Conservation (phyloP, 202 grass and related monocot species). For the Carex sylvatica region DNA sequence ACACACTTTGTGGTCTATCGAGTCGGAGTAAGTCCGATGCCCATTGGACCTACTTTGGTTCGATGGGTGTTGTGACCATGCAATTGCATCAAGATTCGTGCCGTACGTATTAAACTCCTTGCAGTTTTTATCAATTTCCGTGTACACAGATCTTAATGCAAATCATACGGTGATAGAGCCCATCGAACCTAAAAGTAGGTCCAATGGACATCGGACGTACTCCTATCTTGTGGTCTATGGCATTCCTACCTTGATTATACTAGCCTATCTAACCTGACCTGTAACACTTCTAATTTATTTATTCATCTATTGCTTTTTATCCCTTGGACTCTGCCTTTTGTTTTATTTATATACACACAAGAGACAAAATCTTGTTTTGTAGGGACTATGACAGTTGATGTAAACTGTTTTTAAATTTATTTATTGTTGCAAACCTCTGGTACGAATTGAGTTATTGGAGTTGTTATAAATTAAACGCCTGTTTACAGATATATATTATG, state of each 20-base stretch:
- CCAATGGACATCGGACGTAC: no score
- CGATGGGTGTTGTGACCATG: no score
- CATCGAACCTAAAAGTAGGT: no score
- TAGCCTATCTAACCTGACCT: not conserved
- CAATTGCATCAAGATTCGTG: no score
- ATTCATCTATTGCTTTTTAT: not conserved
- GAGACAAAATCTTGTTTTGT: not conserved
- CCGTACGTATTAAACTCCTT: no score
- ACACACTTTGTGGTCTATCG: not conserved
- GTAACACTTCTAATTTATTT: not conserved
- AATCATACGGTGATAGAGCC: no score
- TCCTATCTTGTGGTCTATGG: not conserved
- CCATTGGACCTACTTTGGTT: no score
- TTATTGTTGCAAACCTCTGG: no score
- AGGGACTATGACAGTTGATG: not conserved
- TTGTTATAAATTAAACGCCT: not conserved
- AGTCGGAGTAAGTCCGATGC: no score
- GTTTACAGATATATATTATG: not conserved
- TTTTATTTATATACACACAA: not conserved
- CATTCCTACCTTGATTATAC: not conserved
- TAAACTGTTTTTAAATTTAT: not conserved
- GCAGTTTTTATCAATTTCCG: no score
- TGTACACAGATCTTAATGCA: no score
- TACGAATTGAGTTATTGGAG: not conserved
- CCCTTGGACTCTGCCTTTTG: not conserved